Percentiles rank a stretch among this genome's conserved stretches.
Evolutionary conservation across 1,139 yeast genomes (phyloP).

Genomic region (Debaryomyces fabryi): DNA sequence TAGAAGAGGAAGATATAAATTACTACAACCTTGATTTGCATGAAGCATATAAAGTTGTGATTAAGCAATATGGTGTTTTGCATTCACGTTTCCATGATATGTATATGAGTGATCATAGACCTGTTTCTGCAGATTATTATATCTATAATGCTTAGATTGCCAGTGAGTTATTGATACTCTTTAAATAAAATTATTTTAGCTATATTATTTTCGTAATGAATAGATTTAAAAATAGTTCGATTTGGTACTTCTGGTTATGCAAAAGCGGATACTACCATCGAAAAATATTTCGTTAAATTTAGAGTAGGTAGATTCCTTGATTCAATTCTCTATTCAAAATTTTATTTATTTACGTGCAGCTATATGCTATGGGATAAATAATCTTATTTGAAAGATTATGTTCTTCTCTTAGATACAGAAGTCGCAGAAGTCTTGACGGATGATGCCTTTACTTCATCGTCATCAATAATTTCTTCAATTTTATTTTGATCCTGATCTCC

Average conservation of each 20-base stretch:
- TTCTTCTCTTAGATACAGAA: conserved; percentile 26
- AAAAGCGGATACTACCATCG: neutral
- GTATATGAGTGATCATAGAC: conserved; percentile 53
- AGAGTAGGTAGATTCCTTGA: neutral
- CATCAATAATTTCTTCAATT: conserved; percentile 19
- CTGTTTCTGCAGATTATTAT: conserved; percentile 40
- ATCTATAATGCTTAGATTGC: neutral
- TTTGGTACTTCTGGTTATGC: neutral
- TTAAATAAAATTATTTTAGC: neutral
- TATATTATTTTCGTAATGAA: neutral
- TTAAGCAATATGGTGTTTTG: conserved; percentile 42
- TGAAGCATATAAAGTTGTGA: conserved; percentile 17
- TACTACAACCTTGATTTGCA: conserved; percentile 15
- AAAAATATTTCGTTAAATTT: neutral
- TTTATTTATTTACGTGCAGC: neutral
- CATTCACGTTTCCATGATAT: conserved; percentile 43
- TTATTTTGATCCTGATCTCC: conserved; percentile 15
- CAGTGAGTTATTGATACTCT: neutral
- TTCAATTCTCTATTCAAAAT: neutral
- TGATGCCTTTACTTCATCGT: conserved; percentile 13
- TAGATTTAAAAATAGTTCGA: neutral
- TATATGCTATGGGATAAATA: neutral
- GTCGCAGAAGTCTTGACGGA: conserved; percentile 29
- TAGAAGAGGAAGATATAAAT: conserved; percentile 11
- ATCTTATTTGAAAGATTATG: neutral